Evolutionary conservation across 1,284 basidiomycete genomes (phyloP).

Genomic region (Cutaneotrichosporon cyanovorans): DNA sequence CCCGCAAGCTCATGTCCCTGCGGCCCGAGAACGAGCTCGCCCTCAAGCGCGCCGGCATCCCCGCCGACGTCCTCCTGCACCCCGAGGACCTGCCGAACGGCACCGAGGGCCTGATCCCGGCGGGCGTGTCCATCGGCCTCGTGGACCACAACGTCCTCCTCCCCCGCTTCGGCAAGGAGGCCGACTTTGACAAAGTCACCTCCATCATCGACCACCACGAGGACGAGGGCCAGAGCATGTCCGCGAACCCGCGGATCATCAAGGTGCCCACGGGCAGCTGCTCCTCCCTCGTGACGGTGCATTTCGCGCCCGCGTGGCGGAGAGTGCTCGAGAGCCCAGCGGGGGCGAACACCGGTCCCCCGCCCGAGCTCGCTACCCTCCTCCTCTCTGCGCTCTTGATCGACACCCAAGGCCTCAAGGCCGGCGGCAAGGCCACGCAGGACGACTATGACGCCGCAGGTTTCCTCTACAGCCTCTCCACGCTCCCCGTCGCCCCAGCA

Average conservation of each 20-base stretch:
- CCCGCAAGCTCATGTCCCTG: slow-evolving; percentile 61
- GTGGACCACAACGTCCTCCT: slow-evolving; percentile 82
- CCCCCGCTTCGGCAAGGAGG: slow-evolving; percentile 48
- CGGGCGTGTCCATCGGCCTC: slow-evolving; percentile 61
- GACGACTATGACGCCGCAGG: slow-evolving; percentile 57
- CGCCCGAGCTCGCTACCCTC: slow-evolving; percentile 61
- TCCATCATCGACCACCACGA: slow-evolving; percentile 90
- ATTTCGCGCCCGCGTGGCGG: slow-evolving; percentile 48
- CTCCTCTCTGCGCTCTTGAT: slow-evolving; percentile 71
- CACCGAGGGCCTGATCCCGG: slow-evolving; percentile 46
- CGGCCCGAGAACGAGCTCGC: slow-evolving; percentile 82
- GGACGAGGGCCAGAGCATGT: slow-evolving; percentile 63
- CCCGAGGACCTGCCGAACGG: slow-evolving; percentile 41
- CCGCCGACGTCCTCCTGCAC: slow-evolving; percentile 50
- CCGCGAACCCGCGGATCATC: slow-evolving; percentile 61
- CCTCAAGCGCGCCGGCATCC: slow-evolving; percentile 58
- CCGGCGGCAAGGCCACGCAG: slow-evolving; percentile 62
- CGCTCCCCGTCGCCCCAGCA: slow-evolving; percentile 10
- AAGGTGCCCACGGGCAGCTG: slow-evolving; percentile 61
- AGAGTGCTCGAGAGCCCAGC: slow-evolving; percentile 21
- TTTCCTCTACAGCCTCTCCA: slow-evolving; percentile 50
- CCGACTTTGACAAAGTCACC: slow-evolving; percentile 50
- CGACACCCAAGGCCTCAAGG: slow-evolving; percentile 70
- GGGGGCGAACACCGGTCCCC: slow-evolving; percentile 29
- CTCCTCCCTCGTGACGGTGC: slow-evolving; percentile 62